Conservation (phyloP, 805 yeast species). For the Kluyveromyces siamensis region DNA sequence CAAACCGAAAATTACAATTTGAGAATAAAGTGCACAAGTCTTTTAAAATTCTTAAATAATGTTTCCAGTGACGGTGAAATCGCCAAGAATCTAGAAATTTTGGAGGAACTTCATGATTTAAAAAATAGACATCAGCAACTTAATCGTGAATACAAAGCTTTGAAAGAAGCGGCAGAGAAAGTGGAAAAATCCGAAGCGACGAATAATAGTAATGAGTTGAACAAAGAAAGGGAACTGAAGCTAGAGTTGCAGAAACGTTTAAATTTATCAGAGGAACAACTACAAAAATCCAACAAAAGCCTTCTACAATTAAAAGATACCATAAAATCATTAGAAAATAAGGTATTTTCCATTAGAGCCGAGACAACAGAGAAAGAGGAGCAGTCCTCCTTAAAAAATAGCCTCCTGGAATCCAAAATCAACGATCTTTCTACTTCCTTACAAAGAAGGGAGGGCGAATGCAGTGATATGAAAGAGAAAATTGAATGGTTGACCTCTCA, state of each 20-base stretch:
- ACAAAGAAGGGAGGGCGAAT: conserved; percentile 8
- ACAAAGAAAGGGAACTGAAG: conserved; percentile 1
- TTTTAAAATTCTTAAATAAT: conserved; percentile 21
- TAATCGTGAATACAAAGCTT: conserved; percentile 8
- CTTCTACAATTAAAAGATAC: conserved; percentile 6
- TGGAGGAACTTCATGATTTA: conserved; percentile 19
- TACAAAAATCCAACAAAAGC: conserved; percentile 5
- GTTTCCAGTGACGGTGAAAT: conserved; percentile 21
- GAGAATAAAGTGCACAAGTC: conserved; percentile 21
- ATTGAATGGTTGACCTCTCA: conserved; percentile 10
- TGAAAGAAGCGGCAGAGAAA: conserved; percentile 11
- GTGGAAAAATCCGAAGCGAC: conserved; percentile 3
- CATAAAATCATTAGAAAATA: conserved; percentile 5
- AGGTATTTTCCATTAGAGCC: not conserved
- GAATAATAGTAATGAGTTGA: not conserved
- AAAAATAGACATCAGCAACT: conserved; percentile 10
- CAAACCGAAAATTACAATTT: conserved; percentile 22
- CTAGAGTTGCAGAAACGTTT: conserved; percentile 3
- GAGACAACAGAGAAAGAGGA: conserved; percentile 5
- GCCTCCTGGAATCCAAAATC: conserved; percentile 8
- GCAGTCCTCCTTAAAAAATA: conserved; percentile 6
- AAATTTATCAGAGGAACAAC: conserved; percentile 4
- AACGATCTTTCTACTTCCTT: conserved; percentile 8
- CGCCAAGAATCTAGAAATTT: conserved; percentile 12
- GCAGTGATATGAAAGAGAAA: conserved; percentile 8